These are phyloP conservation scores for Fomitopsis serialis DNA, from an alignment of 768 basidiomycete genomes.

Conservation along the genomic window DNA sequence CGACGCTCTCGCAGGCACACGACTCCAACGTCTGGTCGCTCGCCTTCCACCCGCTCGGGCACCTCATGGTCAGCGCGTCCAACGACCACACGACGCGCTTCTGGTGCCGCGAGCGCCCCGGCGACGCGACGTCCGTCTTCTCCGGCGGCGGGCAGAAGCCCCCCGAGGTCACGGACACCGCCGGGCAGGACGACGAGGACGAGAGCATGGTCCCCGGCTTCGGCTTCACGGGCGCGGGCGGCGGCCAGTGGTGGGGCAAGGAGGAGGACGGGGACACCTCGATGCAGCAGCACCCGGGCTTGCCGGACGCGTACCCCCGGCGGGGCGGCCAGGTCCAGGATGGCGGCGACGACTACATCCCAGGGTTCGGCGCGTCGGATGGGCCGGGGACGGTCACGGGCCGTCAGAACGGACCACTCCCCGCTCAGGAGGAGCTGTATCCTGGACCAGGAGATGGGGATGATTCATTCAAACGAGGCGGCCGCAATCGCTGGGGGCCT, in stretches of 20 bases:
- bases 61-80: slow-evolving; percentile 88
- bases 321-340: slow-evolving; percentile 13
- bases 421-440: slow-evolving; percentile 50
- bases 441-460: neutral
- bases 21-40: slow-evolving; percentile 97
- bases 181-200: slow-evolving; percentile 52
- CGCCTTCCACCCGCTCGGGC: slow-evolving; percentile 92
- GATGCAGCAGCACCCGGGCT: neutral
- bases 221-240: slow-evolving; percentile 29
- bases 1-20: slow-evolving; percentile 91
- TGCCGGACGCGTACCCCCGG: slow-evolving; percentile 18
- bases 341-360: slow-evolving; percentile 55
- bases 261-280: slow-evolving; percentile 33
- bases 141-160: slow-evolving; percentile 83
- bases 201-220: slow-evolving; percentile 75
- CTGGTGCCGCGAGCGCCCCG: slow-evolving; percentile 90
- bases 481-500: neutral
- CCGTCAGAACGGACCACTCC: slow-evolving; percentile 31
- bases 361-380: slow-evolving; percentile 38
- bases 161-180: slow-evolving; percentile 55
- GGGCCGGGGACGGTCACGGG: slow-evolving; percentile 18
- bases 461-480: neutral
- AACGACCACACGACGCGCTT: slow-evolving; percentile 99
- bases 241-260: slow-evolving; percentile 37
- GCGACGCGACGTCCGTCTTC: slow-evolving; percentile 75